phyloP scores from a whole-genome alignment of 352 stramenopile genomes.

The Sclerospora graminicola region DNA sequence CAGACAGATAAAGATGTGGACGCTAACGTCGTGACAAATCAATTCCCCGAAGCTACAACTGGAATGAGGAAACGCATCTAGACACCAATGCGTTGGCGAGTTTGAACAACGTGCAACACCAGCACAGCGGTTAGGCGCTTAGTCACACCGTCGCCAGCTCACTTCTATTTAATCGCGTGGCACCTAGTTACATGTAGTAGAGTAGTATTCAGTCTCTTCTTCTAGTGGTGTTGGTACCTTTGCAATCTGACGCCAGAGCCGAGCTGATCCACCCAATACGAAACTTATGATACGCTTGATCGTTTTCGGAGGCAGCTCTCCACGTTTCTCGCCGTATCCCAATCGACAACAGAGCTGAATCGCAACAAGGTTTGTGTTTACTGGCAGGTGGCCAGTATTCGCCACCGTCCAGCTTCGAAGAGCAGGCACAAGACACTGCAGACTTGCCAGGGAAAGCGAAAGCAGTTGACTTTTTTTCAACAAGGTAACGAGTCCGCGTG shows the following conservation, averaged over 20 bases:
- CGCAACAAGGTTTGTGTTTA: slow-evolving; percentile 25
- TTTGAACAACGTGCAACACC: slow-evolving; percentile 9
- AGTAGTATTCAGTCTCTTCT: slow-evolving; percentile 33
- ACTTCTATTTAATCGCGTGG: slow-evolving; percentile 6
- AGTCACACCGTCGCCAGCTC: slow-evolving; percentile 5
- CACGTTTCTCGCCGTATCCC: slow-evolving; percentile 20
- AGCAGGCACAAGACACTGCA: slow-evolving; percentile 44
- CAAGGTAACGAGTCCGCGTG: slow-evolving; percentile 31
- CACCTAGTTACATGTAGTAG: slow-evolving; percentile 1
- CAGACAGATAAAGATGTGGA: slow-evolving; percentile 2
- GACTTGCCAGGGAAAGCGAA: slow-evolving; percentile 35
- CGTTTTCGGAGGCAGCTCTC: slow-evolving; percentile 17
- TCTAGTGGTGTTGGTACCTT: slow-evolving; percentile 31
- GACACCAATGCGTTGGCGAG: slow-evolving; percentile 1
- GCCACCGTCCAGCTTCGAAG: slow-evolving; percentile 45
- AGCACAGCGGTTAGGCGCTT: too few species aligned
- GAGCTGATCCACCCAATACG: slow-evolving; percentile 43
- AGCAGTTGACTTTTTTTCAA: slow-evolving; percentile 65
- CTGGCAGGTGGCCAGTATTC: slow-evolving; percentile 21
- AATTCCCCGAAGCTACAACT: slow-evolving; percentile 1
- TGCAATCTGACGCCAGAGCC: slow-evolving; percentile 60
- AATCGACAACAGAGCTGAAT: slow-evolving; percentile 50
- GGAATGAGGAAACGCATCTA: slow-evolving; percentile 10
- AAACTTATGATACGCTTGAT: slow-evolving; percentile 53
- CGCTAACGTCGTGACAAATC: too few species aligned